phyloP scores from a whole-genome alignment of 495 filamentous ascomycete genomes.

The Pseudevernia furfuracea region DNA sequence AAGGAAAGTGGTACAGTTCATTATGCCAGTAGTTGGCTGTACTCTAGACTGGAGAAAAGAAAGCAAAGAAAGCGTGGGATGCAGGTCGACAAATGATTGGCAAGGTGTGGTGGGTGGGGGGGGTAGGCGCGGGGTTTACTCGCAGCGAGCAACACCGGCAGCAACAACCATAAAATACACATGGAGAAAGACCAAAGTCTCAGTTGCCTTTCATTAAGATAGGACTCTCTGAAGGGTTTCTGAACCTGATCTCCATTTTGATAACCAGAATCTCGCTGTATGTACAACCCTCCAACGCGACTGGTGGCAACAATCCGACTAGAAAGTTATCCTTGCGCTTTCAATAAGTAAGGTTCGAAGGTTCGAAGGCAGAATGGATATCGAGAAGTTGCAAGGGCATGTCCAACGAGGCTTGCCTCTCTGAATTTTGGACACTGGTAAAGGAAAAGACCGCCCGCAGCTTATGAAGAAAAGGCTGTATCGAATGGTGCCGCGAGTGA shows the following conservation, averaged over 20 bases:
- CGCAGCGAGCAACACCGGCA: neutral
- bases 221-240: neutral
- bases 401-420: neutral
- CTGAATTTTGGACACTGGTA: neutral
- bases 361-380: neutral
- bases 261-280: neutral
- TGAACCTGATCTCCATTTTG: neutral
- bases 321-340: neutral
- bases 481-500: neutral
- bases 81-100: constrained; percentile 1
- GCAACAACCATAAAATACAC: neutral
- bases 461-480: neutral
- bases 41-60: neutral
- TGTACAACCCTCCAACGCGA: neutral
- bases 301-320: neutral
- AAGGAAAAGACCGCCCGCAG: neutral
- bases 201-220: neutral
- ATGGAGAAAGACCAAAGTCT: neutral
- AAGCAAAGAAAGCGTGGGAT: neutral
- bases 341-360: neutral
- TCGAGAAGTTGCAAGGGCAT: neutral
- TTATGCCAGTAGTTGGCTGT: constrained; percentile 6
- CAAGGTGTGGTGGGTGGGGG: neutral
- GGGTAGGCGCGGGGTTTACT: constrained; percentile 1
- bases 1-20: constrained; percentile 8